Base-by-base conservation (phyloP, 805 yeast genomes). In the Teunomyces tritomae region DNA sequence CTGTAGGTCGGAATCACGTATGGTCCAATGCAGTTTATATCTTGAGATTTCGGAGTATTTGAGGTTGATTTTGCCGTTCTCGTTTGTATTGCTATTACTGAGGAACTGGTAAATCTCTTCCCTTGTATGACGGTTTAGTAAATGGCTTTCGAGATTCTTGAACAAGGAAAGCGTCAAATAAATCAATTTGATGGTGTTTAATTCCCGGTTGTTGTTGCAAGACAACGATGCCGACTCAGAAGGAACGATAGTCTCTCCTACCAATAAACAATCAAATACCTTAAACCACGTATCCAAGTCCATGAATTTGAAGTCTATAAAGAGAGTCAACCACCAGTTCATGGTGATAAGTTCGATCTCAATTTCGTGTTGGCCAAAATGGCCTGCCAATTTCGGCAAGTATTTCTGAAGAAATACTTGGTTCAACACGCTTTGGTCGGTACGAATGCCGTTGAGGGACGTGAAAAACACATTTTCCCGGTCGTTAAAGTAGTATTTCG, bases 241-340 rank as follows among this genome's bases (percentile, higher is more conserved):
- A 11, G 20, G 39, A 24, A 32, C 33, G 6, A 39, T 30, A 8
- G 24, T 29, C 7, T 30, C 44, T n/a, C 47, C 54, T 3, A 68
- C 51, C 35, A 69, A 52, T 42, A 81, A 56, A 14, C 72, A 66
- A 56, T 81, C 85, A 71, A 83, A 75, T 7, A 80, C 59, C 42
- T 77, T 67, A 58, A 79, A 76, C 63, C 82, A 71, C 1, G 76
- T 66, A 28, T 80, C 83, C 1, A 77, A 65, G 1, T 79, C 75
- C n/a, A 78, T 57, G 30, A 78, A 68, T 40, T 71, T 57, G 14
- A 53, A 35, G 34, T 68, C 83, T 0, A 80, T 74, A 57, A 79
- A 81, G 28, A 82, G 59, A 8, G 81, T 70, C 11, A 80, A 64
- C 67, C 82, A 79, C 85, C 85, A 80, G 49, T 78, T 77, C 55